These are phyloP conservation scores for Trametes maxima DNA, from an alignment of 768 basidiomycete genomes.

Conservation along the genomic window DNA sequence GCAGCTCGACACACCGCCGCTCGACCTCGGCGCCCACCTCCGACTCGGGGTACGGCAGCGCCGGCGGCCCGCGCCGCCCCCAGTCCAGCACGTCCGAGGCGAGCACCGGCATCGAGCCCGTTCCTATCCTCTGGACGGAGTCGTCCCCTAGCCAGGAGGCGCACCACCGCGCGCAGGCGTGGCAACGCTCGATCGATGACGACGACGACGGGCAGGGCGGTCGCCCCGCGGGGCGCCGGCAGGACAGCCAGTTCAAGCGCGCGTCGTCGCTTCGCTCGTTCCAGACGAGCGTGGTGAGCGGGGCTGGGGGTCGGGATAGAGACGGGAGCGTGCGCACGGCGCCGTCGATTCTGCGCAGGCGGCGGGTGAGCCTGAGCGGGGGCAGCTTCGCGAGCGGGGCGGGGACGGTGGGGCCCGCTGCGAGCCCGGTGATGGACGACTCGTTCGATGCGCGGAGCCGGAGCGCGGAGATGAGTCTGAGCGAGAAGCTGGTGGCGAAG, in stretches of 20 bases:
- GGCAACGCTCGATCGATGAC: slow-evolving; percentile 1
- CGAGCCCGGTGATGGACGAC: slow-evolving; percentile 45
- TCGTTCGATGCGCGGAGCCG: slow-evolving; percentile 42
- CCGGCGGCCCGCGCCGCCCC: slow-evolving; percentile 2
- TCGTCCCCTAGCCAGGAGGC: not conserved
- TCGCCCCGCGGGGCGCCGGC: not conserved
- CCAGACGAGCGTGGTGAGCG: slow-evolving; percentile 15
- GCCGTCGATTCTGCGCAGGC: slow-evolving; percentile 11
- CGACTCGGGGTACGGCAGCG: slow-evolving; percentile 29
- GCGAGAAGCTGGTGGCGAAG: slow-evolving; percentile 51
- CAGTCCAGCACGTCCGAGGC: slow-evolving; percentile 9
- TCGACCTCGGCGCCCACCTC: slow-evolving; percentile 10
- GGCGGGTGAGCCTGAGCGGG: slow-evolving; percentile 27
- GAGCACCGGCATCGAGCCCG: slow-evolving; percentile 20
- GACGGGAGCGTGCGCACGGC: slow-evolving; percentile 23
- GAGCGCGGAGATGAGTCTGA: slow-evolving; percentile 51
- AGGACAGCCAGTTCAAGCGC: slow-evolving; percentile 14
- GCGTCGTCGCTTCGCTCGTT: slow-evolving; percentile 31
- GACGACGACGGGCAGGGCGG: not conserved
- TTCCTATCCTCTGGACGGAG: slow-evolving; percentile 30
- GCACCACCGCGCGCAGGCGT: not conserved
- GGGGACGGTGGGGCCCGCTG: slow-evolving; percentile 51
- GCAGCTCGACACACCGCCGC: slow-evolving; percentile 11
- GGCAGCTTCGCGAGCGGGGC: slow-evolving; percentile 56
- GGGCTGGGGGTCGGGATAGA: not conserved